Base-by-base conservation (phyloP, 225 moss, liverwort and hornwort genomes). In the Rhytidiadelphus loreus region DNA sequence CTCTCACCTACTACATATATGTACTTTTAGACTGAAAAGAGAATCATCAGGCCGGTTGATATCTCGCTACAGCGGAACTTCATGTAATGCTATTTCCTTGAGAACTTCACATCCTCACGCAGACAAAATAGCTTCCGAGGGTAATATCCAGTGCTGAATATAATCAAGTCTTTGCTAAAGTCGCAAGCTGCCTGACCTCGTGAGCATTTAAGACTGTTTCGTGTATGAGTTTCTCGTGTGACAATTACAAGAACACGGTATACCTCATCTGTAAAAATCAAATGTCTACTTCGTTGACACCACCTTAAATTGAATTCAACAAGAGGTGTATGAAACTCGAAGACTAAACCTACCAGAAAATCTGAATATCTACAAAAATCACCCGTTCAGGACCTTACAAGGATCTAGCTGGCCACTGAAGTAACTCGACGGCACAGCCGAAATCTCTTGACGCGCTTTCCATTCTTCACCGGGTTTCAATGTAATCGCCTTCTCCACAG, bases 401-500 rank as follows among this genome's bases (percentile, higher is more conserved):
- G 97, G 97, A 90, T 97, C 97, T 86, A 96, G 95, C 88, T 96
- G 95, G 70, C 97, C 98, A 93, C 95, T 97, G 91, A 94, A 96
- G 90, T 98, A 98, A 92, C 98, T 98, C 39, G 98, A 98, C 11
- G 96, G 94, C 65, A 97, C 97, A 85, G 97, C 94, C 56, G 98
- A 97, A 87, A 98, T 93, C 90, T 98, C 98, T 91, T 98, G 98
- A 63, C 97, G 97, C 71, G 96, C 97, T 89, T 92, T 97, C 98
- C 98, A 98, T 90, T 97, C 98, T 92, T 98, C 98, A 18, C 93
- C 94, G 44, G 98, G 93, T 93, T 95, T 97, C 92, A 98, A 91
- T 50, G 90, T 88, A 86, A 98, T 93, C 24, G 96, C 79, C 81
- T 93, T 97, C 82, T 98, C 97, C 86, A 97, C 94, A 82, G 96